A percentile compares a stretch with the other conserved stretches of the same genome.
phyloP scores from a whole-genome alignment of 1,284 basidiomycete species.

The Ceratobasidium sp. region DNA sequence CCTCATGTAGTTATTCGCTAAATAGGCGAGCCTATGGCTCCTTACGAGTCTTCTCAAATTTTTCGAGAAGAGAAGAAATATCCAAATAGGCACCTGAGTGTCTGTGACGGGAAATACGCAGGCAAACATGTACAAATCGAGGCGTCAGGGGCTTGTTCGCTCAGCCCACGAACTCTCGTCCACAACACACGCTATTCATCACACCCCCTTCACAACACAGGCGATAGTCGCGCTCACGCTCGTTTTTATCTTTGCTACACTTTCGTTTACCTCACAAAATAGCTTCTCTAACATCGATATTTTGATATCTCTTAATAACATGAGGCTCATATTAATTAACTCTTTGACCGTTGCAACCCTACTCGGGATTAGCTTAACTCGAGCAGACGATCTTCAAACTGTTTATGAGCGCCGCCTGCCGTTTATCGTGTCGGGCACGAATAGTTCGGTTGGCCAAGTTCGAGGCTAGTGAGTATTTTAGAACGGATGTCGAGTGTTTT shows the following conservation, averaged over 20 bases:
- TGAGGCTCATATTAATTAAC: not conserved
- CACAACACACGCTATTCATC: not conserved
- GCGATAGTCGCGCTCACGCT: not conserved
- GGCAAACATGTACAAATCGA: too few species aligned
- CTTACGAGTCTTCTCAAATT: too few species aligned
- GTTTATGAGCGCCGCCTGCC: constrained; percentile 32
- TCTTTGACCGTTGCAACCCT: not conserved
- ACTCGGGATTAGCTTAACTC: not conserved
- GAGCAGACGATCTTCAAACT: constrained; percentile 30
- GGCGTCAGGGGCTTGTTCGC: too few species aligned
- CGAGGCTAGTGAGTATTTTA: not conserved
- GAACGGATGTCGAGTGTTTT: not conserved
- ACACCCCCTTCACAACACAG: not conserved
- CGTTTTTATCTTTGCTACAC: not conserved
- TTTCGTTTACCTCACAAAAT: not conserved
- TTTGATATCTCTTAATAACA: too few species aligned
- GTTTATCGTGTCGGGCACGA: constrained; percentile 9
- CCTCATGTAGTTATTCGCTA: too few species aligned
- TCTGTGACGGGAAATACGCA: too few species aligned
- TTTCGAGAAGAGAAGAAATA: too few species aligned
- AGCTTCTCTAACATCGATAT: too few species aligned
- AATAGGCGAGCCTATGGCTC: too few species aligned
- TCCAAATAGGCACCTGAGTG: too few species aligned
- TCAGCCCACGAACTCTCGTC: too few species aligned
- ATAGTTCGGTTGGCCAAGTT: not conserved